Conservation (phyloP, 306 rosid species). For the Herpetospermum pedunculosum region DNA sequence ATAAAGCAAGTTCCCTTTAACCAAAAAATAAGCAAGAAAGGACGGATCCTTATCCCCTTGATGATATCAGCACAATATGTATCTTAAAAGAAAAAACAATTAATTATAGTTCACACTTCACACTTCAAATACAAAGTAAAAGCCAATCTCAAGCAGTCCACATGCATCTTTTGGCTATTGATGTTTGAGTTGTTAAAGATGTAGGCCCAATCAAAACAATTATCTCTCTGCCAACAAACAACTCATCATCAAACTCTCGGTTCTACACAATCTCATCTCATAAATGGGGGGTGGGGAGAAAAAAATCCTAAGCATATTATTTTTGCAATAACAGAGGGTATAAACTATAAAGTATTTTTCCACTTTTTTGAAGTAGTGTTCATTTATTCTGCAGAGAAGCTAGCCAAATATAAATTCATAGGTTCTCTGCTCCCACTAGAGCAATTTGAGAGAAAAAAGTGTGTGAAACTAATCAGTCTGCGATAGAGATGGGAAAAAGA, state of each 20-base stretch:
- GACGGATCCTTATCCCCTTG: slow-evolving; percentile 4
- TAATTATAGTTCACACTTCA: slow-evolving; percentile 1
- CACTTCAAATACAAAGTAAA: background rate
- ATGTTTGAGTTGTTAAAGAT: slow-evolving; percentile 2
- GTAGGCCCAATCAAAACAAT: slow-evolving; percentile 7
- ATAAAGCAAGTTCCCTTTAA: slow-evolving; percentile 2
- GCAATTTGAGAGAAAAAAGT: slow-evolving; percentile 13
- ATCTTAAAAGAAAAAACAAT: background rate
- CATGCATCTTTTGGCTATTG: slow-evolving; percentile 1
- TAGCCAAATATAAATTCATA: slow-evolving; percentile 6
- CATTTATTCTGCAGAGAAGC: background rate
- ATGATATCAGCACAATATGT: background rate
- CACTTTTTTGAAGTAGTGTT: slow-evolving; percentile 1
- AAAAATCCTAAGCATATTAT: background rate
- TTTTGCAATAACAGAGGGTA: slow-evolving; percentile 4
- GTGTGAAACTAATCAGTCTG: background rate
- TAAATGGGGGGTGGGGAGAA: background rate
- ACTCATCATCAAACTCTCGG: background rate
- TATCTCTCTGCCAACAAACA: background rate
- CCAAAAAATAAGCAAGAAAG: background rate
- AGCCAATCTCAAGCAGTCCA: slow-evolving; percentile 1
- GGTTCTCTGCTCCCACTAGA: slow-evolving; percentile 9
- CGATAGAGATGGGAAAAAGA: slow-evolving; percentile 12
- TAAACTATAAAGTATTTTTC: slow-evolving; percentile 1
- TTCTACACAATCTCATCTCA: background rate